Percentiles rank a stretch among this genome's conserved stretches.
phyloP scores from a whole-genome alignment of 2,329 filamentous ascomycete genomes.

The Pseudomassariella vexata region DNA sequence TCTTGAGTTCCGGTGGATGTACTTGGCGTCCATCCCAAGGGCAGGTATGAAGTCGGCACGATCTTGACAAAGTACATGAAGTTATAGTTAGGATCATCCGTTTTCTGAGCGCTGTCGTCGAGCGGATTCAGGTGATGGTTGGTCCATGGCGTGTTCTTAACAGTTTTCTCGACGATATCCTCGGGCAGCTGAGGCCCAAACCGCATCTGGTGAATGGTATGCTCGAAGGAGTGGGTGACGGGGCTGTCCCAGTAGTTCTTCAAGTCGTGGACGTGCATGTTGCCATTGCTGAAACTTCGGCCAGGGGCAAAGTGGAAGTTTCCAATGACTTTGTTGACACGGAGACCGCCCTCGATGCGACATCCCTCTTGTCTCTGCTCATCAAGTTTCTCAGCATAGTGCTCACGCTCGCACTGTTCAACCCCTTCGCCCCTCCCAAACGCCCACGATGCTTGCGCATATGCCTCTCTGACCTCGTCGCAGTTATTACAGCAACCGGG shows the following conservation, averaged over 20 bases:
- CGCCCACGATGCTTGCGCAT: constrained; percentile 83
- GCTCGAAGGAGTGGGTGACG: constrained; percentile 79
- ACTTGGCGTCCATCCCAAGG: constrained; percentile 67
- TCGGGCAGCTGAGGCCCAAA: constrained; percentile 91
- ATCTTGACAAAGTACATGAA: constrained; percentile 99
- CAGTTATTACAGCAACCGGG: constrained; percentile 95
- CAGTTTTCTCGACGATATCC: constrained; percentile 52
- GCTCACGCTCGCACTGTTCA: constrained; percentile 91
- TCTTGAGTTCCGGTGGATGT: constrained; percentile 30
- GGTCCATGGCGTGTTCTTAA: constrained; percentile 61
- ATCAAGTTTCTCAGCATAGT: constrained; percentile 85
- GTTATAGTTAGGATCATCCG: constrained; percentile 80
- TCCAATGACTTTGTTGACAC: constrained; percentile 96
- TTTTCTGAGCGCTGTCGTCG: constrained; percentile 71
- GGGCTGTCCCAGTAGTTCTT: constrained; percentile 86
- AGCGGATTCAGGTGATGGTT: constrained; percentile 91
- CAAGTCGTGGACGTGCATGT: constrained; percentile 96
- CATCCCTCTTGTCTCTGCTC: constrained; percentile 88
- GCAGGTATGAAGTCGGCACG: constrained; percentile 90
- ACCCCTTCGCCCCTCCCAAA: constrained; percentile 90
- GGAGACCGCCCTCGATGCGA: constrained; percentile 83
- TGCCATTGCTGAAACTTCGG: constrained; percentile 90
- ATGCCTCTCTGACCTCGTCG: constrained; percentile 93
- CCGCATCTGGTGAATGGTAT: constrained; percentile 80
- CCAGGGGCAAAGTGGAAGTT: constrained; percentile 98